Evolutionary conservation across 306 rosid species (phyloP).

Genomic region (Cicer judaicum): DNA sequence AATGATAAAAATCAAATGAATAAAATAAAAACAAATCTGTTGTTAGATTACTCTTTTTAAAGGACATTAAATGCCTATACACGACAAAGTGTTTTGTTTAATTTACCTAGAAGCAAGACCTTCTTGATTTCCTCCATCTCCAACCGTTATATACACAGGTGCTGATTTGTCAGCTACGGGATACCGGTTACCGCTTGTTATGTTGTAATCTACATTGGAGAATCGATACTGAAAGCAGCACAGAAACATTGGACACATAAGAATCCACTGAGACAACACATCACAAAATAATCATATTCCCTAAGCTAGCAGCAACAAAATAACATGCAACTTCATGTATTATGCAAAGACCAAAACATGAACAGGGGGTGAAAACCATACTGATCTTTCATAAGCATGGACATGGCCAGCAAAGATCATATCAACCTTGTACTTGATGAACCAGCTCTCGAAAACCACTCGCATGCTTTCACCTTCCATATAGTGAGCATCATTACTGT

Average conservation of each 20-base stretch:
- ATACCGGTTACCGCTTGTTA: slow-evolving; percentile 66
- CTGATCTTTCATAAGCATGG: slow-evolving; percentile 99
- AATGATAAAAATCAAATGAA: not conserved
- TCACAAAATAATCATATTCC: slow-evolving; percentile 37
- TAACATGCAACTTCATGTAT: slow-evolving; percentile 27
- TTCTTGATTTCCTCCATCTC: slow-evolving; percentile 99
- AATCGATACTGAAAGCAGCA: slow-evolving; percentile 69
- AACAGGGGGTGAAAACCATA: slow-evolving; percentile 50
- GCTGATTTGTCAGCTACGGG: slow-evolving; percentile 83
- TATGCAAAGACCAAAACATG: slow-evolving; percentile 20
- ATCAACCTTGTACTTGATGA: slow-evolving; percentile 77
- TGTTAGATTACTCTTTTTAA: slow-evolving; percentile 7
- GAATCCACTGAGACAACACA: slow-evolving; percentile 25
- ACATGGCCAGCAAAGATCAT: slow-evolving; percentile 96
- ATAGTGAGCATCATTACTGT: slow-evolving; percentile 79
- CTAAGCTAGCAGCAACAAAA: slow-evolving; percentile 16
- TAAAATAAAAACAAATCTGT: not conserved
- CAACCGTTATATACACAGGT: slow-evolving; percentile 92
- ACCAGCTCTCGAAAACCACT: slow-evolving; percentile 82
- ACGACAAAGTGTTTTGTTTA: slow-evolving; percentile 2
- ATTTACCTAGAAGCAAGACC: slow-evolving; percentile 90
- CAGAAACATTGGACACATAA: slow-evolving; percentile 31
- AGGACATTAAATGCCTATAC: not conserved
- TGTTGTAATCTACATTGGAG: slow-evolving; percentile 75
- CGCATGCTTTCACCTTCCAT: slow-evolving; percentile 99